These are phyloP conservation scores for Rhizopogon roseolus DNA, from an alignment of 768 basidiomycete genomes.

Conservation along the genomic window DNA sequence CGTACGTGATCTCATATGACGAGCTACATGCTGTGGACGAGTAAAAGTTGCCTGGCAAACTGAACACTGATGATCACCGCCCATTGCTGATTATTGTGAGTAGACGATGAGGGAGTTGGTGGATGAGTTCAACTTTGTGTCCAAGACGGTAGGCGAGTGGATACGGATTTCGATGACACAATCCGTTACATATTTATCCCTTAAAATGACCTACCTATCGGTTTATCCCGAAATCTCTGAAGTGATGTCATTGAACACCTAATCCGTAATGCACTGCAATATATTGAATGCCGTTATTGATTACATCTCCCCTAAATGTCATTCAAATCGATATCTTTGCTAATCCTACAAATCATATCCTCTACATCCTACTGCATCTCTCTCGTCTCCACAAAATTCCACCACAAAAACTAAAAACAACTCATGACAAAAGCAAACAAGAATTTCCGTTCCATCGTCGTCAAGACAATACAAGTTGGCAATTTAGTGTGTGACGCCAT, in stretches of 20 bases:
- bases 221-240: constrained; percentile 21
- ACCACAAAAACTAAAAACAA: not conserved
- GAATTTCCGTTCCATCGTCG: constrained; percentile 13
- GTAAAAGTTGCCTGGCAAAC: constrained; percentile 88
- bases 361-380: not conserved
- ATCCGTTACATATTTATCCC: constrained; percentile 30
- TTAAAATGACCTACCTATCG: constrained; percentile 11
- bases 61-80: constrained; percentile 81
- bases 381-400: not conserved
- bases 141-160: constrained; percentile 15
- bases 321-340: not conserved
- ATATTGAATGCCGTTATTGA: not conserved
- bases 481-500: constrained; percentile 21
- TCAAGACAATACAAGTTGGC: constrained; percentile 23
- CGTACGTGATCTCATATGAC: constrained; percentile 90
- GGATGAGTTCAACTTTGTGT: constrained; percentile 11
- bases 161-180: constrained; percentile 28
- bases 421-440: not conserved
- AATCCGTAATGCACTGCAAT: not conserved
- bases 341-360: not conserved
- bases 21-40: constrained; percentile 82
- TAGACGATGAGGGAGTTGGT: not conserved
- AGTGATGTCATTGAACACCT: constrained; percentile 13
- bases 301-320: constrained; percentile 5
- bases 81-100: constrained; percentile 39